A percentile compares a stretch with the other conserved stretches of the same genome.
These are phyloP conservation scores for Suhomyces anneliseae DNA, from an alignment of 1,139 yeast species.

Conservation along the genomic window DNA sequence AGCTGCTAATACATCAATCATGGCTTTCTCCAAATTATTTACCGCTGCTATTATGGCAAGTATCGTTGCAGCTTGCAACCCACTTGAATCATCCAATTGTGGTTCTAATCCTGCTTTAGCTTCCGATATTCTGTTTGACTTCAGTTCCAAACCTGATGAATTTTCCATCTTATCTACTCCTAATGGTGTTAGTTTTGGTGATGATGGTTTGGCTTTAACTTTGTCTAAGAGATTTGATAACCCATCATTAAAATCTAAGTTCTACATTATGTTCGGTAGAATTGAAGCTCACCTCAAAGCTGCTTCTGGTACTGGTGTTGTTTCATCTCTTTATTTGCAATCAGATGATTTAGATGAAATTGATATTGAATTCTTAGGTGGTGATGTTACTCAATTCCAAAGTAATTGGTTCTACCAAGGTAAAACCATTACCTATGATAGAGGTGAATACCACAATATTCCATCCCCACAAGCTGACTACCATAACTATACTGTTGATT, in stretches of 20 bases:
- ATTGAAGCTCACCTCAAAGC: conserved; percentile 72
- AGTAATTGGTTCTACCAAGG: conserved; percentile 85
- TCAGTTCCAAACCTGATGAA: conserved; percentile 41
- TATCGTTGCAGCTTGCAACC: conserved; percentile 29
- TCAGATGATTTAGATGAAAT: conserved; percentile 87
- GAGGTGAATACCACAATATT: conserved; percentile 67
- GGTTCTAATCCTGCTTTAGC: conserved; percentile 57
- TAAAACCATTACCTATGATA: conserved; percentile 66
- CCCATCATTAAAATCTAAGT: conserved; percentile 72
- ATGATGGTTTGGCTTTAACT: conserved; percentile 57
- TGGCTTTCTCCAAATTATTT: not conserved
- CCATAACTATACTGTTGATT: conserved; percentile 36
- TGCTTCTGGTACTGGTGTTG: conserved; percentile 72
- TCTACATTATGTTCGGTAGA: conserved; percentile 84
- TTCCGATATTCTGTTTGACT: conserved; percentile 50
- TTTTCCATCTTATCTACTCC: conserved; percentile 27
- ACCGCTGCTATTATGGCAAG: not conserved
- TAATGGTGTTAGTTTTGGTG: conserved; percentile 25
- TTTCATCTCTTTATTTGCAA: conserved; percentile 78
- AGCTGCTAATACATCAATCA: not conserved
- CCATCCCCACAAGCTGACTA: conserved; percentile 52
- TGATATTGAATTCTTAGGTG: conserved; percentile 83
- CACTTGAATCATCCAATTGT: conserved; percentile 31
- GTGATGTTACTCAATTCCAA: conserved; percentile 71
- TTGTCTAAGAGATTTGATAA: conserved; percentile 66